Base-by-base conservation (phyloP, 169 alveolate genomes). In the Prorocentrum cordatum region DNA sequence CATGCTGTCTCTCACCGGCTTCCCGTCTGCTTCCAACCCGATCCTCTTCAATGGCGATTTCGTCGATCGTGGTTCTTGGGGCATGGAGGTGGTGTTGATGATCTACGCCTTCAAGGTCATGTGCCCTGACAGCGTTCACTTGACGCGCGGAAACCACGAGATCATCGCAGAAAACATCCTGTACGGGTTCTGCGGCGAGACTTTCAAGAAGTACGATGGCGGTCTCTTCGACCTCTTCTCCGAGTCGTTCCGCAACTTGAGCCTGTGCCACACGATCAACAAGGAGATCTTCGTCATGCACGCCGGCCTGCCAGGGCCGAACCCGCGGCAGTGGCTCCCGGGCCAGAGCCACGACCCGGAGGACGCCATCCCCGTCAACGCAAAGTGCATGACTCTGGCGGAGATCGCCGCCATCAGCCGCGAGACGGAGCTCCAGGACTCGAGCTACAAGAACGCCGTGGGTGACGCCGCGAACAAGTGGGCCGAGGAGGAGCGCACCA, bases 71-170 rank as follows among this genome's bases (percentile, higher is more conserved):
- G n/a, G n/a, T n/a, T n/a, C n/a, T n/a, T n/a, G n/a, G n/a, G n/a
- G n/a, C n/a, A n/a, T n/a, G n/a, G n/a, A n/a, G n/a, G n/a, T n/a
- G n/a, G n/a, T n/a, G n/a, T n/a, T n/a, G n/a, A n/a, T n/a, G n/a
- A n/a, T 98, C 45, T 94, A 95, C 86, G 96, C 98, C 24, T 96
- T 98, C 93, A 98, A 98, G 93, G 94, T 95, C 5, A 93, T 95
- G 71, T 96, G 93, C 93, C 99, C 99, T 50, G 93, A 95, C 84
- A 95, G 94, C 89, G 94, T 98, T 82, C 97, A 95, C 93, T 92
- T 98, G 92, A 94, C 98, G 16, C 93, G 99, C 87, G 99, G 99
- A 20, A 98, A 98, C 92, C 99, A 98, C 86, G 99, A 98, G 93
- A 94, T 98, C n/a, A 96, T 94, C 91, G 95, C 96, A 50, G 94